Evolutionary conservation across 768 basidiomycete species (phyloP).

Genomic region (Clitopilus passeckerianus): DNA sequence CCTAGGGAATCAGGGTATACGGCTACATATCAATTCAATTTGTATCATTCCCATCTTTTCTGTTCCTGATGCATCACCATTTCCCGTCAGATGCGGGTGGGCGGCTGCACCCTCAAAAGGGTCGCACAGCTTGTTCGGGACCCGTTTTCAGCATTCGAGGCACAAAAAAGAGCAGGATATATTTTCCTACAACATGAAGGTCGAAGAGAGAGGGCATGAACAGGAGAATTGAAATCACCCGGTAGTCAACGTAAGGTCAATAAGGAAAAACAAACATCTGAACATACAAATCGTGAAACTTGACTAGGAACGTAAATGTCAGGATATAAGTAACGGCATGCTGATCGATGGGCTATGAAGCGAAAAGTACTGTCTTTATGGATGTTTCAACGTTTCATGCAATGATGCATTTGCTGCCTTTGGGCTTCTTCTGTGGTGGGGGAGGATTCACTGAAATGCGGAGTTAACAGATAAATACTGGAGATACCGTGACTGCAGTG

Average conservation of each 20-base stretch:
- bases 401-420: constrained; percentile 56
- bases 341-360: background rate
- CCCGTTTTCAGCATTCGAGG: background rate
- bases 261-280: constrained; percentile 17
- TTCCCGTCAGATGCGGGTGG: background rate
- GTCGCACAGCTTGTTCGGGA: constrained; percentile 2
- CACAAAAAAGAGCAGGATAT: background rate
- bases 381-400: constrained; percentile 37
- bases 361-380: background rate
- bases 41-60: constrained; percentile 1
- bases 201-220: background rate
- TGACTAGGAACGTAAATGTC: constrained; percentile 69
- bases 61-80: background rate
- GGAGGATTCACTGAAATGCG: constrained; percentile 65
- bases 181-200: background rate
- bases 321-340: constrained; percentile 33
- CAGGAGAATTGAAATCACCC: constrained; percentile 1
- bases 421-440: constrained; percentile 46
- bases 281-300: constrained; percentile 59
- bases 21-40: background rate
- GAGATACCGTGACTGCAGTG: background rate
- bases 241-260: constrained; percentile 19
- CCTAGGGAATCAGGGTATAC: constrained; percentile 2
- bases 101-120: background rate
- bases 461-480: background rate